Conservation (phyloP, 2,329 filamentous ascomycete species). For the Didymella lethalis region DNA sequence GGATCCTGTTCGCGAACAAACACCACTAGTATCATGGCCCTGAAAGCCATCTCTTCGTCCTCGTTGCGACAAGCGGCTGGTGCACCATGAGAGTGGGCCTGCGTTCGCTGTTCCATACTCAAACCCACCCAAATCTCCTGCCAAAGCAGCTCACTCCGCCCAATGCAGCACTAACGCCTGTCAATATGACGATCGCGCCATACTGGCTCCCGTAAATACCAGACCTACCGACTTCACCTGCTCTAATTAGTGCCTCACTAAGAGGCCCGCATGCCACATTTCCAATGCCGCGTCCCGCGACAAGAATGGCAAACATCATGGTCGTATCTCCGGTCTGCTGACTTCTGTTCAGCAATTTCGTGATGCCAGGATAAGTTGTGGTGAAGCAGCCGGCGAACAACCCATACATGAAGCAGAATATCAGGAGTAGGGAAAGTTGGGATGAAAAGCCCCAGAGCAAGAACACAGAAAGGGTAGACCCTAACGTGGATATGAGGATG, state of each 20-base stretch:
- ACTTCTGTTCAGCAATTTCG: slow-evolving; percentile 31
- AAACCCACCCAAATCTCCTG: slow-evolving; percentile 27
- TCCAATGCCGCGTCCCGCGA: slow-evolving; percentile 59
- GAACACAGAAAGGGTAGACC: slow-evolving; percentile 53
- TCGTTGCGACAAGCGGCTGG: no score
- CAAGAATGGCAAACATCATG: slow-evolving; percentile 57
- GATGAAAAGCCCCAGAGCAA: slow-evolving; percentile 58
- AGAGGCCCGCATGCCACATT: slow-evolving; percentile 60
- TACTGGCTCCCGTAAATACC: slow-evolving; percentile 54
- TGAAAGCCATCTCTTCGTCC: no score
- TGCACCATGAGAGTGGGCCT: no score
- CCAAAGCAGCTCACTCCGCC: slow-evolving; percentile 38
- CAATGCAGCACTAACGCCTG: slow-evolving; percentile 51
- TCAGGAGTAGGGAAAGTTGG: slow-evolving; percentile 45
- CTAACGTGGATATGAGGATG: slow-evolving; percentile 53
- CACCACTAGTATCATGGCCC: no score
- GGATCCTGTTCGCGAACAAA: no score
- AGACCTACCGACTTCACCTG: slow-evolving; percentile 20
- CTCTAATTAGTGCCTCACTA: slow-evolving; percentile 54
- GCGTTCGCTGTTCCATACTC: not conserved
- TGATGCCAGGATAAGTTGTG: slow-evolving; percentile 39
- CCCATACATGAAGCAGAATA: slow-evolving; percentile 48
- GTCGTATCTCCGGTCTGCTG: slow-evolving; percentile 41
- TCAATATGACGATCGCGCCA: slow-evolving; percentile 53
- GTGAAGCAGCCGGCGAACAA: slow-evolving; percentile 44